Evolutionary conservation across 345 rosid genomes (phyloP).

Genomic region (Gossypium turneri): DNA sequence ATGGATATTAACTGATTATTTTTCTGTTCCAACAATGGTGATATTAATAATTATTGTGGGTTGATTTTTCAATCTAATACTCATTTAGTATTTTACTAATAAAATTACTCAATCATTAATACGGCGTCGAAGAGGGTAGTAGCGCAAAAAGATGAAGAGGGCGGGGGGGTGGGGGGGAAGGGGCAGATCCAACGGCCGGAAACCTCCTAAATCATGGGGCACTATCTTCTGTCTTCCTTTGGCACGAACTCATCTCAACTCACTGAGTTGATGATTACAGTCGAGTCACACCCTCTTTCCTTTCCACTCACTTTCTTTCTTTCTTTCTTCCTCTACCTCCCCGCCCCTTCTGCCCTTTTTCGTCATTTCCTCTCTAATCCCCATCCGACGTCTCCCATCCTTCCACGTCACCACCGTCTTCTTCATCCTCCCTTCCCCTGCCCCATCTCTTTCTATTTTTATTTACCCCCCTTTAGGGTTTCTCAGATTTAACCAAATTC

Average conservation of each 20-base stretch:
- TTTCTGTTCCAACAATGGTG: no score
- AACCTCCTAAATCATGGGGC: conserved; percentile 10
- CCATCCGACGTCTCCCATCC: conserved; percentile 54
- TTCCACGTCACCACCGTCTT: conserved; percentile 88
- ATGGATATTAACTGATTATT: no score
- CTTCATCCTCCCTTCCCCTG: conserved; percentile 46
- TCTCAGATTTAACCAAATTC: conserved; percentile 29
- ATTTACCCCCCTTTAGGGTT: conserved; percentile 50
- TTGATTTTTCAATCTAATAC: background rate
- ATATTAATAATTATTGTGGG: background rate
- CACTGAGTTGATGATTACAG: conserved; percentile 17
- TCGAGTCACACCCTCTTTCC: conserved; percentile 26
- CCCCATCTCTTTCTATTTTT: conserved; percentile 21
- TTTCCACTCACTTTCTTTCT: conserved; percentile 17
- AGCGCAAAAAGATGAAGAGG: background rate
- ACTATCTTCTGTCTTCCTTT: background rate
- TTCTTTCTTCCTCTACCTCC: conserved; percentile 19
- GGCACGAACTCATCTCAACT: conserved; percentile 23
- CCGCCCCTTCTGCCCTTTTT: conserved; percentile 44
- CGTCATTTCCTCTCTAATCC: conserved; percentile 45
- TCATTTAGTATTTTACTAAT: background rate
- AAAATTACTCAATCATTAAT: background rate
- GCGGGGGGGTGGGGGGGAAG: no score
- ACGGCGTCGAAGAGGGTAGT: background rate
- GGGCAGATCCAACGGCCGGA: conserved; percentile 26